A percentile compares a stretch with the other conserved stretches of the same genome.
phyloP scores from a whole-genome alignment of 495 filamentous ascomycete genomes.

The Hypoxylon fuscum region DNA sequence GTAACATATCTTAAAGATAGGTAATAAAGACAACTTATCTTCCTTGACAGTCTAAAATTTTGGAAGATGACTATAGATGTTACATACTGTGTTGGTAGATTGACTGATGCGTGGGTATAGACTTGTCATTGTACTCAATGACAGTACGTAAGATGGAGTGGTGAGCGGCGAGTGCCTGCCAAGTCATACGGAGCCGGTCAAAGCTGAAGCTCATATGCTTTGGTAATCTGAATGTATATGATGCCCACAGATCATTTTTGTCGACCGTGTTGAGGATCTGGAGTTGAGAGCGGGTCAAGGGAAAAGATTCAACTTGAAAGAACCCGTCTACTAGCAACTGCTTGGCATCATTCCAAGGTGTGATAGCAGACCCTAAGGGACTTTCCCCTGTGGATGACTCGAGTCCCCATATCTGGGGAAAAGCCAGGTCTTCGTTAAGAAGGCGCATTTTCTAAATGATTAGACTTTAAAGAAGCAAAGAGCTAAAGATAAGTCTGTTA shows the following conservation, averaged over 20 bases:
- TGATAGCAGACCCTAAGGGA: not conserved
- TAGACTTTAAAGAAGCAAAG: not conserved
- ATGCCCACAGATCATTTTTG: slow-evolving; percentile 1
- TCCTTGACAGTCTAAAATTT: too few relatives aligned
- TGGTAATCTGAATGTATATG: not conserved
- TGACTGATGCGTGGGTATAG: not conserved
- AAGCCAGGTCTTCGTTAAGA: not conserved
- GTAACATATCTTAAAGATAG: too few relatives aligned
- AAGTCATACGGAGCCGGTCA: slow-evolving; percentile 1
- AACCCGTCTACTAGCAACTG: not conserved
- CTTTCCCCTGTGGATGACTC: not conserved
- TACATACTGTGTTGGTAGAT: not conserved
- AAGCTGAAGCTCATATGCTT: slow-evolving; percentile 6
- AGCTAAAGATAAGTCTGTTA: not conserved
- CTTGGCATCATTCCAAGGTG: not conserved
- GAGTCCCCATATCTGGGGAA: not conserved
- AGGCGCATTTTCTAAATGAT: not conserved
- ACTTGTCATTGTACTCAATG: not conserved
- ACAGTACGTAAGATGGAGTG: slow-evolving; percentile 2
- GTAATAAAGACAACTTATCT: too few relatives aligned
- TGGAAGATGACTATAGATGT: too few relatives aligned
- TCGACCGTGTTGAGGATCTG: slow-evolving; percentile 1
- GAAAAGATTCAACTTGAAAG: not conserved
- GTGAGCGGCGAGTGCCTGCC: not conserved
- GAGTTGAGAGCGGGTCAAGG: not conserved